phyloP scores from a whole-genome alignment of 352 stramenopile species.

The Globisporangium uncinulatum region DNA sequence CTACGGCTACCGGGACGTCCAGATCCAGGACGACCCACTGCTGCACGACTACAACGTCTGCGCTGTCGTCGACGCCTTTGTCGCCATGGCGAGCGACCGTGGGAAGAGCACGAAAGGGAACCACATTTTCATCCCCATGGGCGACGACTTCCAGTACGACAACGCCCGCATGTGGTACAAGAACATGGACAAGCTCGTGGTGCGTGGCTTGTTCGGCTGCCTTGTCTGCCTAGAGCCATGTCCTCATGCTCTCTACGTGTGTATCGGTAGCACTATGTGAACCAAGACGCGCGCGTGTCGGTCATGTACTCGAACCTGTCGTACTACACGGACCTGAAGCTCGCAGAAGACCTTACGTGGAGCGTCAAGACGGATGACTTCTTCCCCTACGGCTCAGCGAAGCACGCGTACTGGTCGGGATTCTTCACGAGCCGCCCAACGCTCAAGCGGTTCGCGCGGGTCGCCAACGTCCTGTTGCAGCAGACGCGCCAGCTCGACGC shows the following conservation, averaged over 20 bases:
- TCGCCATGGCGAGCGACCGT: slow-evolving; percentile 66
- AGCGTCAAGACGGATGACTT: slow-evolving; percentile 95
- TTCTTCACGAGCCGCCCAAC: slow-evolving; percentile 94
- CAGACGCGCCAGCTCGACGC: slow-evolving; percentile 90
- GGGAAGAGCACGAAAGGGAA: slow-evolving; percentile 67
- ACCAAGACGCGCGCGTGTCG: slow-evolving; percentile 88
- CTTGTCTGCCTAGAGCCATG: too few species aligned
- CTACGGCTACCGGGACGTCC: slow-evolving; percentile 56
- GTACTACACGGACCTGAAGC: slow-evolving; percentile 94
- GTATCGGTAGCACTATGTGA: slow-evolving; percentile 79
- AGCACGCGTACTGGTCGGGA: slow-evolving; percentile 93
- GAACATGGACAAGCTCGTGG: slow-evolving; percentile 96
- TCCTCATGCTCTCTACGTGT: background rate
- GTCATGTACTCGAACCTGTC: slow-evolving; percentile 96
- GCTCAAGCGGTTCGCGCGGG: slow-evolving; percentile 91
- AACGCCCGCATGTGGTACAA: slow-evolving; percentile 89
- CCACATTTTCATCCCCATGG: slow-evolving; percentile 90
- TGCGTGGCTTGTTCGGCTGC: background rate
- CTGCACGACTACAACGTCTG: slow-evolving; percentile 90
- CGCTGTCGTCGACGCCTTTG: slow-evolving; percentile 80
- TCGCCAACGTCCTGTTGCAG: slow-evolving; percentile 86
- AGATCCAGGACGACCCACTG: slow-evolving; percentile 82
- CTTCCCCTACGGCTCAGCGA: slow-evolving; percentile 93
- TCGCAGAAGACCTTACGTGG: slow-evolving; percentile 71
- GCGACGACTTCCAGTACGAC: slow-evolving; percentile 93